A percentile compares a stretch with the other conserved stretches of the same genome.
Evolutionary conservation across 2,329 filamentous ascomycete genomes (phyloP).

Genomic region (Aureobasidium sp.): DNA sequence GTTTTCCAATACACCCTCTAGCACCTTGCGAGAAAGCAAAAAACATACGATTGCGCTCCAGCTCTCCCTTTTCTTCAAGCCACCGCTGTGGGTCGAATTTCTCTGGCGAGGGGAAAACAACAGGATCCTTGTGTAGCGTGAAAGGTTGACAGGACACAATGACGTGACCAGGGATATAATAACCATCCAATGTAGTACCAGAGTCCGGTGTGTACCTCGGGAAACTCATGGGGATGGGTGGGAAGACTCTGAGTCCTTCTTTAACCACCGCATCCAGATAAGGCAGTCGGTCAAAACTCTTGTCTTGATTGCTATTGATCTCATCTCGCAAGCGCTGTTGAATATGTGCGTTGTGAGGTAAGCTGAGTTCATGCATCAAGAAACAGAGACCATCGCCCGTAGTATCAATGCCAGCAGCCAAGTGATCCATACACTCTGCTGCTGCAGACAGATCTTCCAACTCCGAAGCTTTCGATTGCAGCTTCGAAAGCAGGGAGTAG

Average conservation of each 20-base stretch:
- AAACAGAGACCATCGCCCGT: slow-evolving; percentile 63
- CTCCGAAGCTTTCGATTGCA: slow-evolving; percentile 7
- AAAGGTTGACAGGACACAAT: slow-evolving; percentile 38
- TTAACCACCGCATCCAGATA: slow-evolving; percentile 43
- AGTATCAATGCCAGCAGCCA: slow-evolving; percentile 64
- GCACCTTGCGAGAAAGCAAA: slow-evolving; percentile 15
- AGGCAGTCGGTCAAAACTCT: slow-evolving; percentile 22
- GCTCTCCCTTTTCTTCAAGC: slow-evolving; percentile 25
- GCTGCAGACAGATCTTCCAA: slow-evolving; percentile 7
- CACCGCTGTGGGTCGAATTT: slow-evolving; percentile 43
- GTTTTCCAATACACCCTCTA: slow-evolving; percentile 13
- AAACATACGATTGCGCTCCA: slow-evolving; percentile 33
- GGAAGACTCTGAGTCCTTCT: slow-evolving; percentile 42
- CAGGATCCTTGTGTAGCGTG: slow-evolving; percentile 39
- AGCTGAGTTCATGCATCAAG: slow-evolving; percentile 62
- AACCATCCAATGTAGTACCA: slow-evolving; percentile 27
- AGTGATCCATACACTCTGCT: slow-evolving; percentile 61
- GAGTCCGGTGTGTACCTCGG: slow-evolving; percentile 38
- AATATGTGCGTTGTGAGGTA: slow-evolving; percentile 32
- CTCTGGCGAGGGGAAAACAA: slow-evolving; percentile 35
- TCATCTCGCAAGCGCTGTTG: slow-evolving; percentile 11
- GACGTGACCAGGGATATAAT: slow-evolving; percentile 32
- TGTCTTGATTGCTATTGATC: background rate
- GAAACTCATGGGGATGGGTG: slow-evolving; percentile 44
- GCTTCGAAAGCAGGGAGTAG: background rate